phyloP scores from a whole-genome alignment of 2,329 filamentous ascomycete genomes.

The Stagonosporopsis chrysanthemi region DNA sequence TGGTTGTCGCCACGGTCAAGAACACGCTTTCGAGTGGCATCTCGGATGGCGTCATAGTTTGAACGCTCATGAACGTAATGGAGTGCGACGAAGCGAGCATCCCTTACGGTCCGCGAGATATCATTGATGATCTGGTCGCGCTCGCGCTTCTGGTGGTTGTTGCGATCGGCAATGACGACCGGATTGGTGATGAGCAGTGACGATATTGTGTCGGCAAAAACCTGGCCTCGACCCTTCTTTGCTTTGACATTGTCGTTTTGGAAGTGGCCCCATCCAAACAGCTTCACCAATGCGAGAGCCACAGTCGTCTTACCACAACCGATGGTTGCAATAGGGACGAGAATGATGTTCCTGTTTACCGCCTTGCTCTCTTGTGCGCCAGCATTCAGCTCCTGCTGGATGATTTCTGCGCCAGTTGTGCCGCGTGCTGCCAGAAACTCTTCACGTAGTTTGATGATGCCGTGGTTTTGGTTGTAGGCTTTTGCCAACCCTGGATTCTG shows the following conservation, averaged over 20 bases:
- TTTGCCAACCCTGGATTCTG: constrained; percentile 72
- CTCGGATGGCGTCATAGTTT: constrained; percentile 74
- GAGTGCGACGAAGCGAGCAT: constrained; percentile 79
- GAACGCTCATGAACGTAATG: constrained; percentile 81
- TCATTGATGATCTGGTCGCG: constrained; percentile 87
- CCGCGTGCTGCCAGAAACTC: constrained; percentile 86
- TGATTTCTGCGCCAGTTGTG: constrained; percentile 87
- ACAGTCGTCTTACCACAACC: constrained; percentile 97
- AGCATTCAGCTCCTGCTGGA: constrained; percentile 71
- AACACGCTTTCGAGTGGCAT: constrained; percentile 79
- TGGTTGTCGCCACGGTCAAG: constrained; percentile 91
- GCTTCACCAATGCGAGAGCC: constrained; percentile 77
- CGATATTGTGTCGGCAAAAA: constrained; percentile 76
- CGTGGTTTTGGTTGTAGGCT: constrained; percentile 85
- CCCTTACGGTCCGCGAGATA: constrained; percentile 66
- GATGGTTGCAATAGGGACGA: constrained; percentile 92
- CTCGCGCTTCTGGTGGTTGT: constrained; percentile 90
- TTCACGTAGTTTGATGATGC: constrained; percentile 89
- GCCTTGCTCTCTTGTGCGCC: constrained; percentile 61
- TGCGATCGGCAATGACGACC: constrained; percentile 89
- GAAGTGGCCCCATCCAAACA: constrained; percentile 91
- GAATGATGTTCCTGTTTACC: constrained; percentile 72
- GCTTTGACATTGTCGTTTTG: constrained; percentile 96
- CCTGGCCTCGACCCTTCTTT: constrained; percentile 74
- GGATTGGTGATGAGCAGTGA: constrained; percentile 68